Evolutionary conservation across 176 grass and related monocot genomes (phyloP).

Genomic region (Aegilops sharonensis): DNA sequence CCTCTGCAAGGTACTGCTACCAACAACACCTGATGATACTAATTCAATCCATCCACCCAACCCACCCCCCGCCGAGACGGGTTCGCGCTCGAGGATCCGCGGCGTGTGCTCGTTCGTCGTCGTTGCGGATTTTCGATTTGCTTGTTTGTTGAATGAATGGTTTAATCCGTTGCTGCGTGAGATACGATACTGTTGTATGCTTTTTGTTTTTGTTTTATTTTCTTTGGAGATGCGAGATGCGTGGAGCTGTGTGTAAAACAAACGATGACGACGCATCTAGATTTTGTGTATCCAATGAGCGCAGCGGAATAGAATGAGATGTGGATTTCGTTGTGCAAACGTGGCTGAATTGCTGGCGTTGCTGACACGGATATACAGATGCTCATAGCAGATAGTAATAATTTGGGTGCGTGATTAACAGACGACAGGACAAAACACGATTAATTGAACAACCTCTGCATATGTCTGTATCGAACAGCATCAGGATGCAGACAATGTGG

Average conservation of each 20-base stretch:
- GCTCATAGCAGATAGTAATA: not conserved
- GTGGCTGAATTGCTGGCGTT: not conserved
- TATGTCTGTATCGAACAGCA: not conserved
- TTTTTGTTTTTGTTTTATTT: not conserved
- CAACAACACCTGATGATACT: conserved; percentile 4
- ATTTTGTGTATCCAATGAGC: not conserved
- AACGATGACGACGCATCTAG: not conserved
- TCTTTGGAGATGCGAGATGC: not conserved
- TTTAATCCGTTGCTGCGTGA: not conserved
- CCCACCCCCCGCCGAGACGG: conserved; percentile 2
- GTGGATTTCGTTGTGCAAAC: not conserved
- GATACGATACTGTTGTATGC: not conserved
- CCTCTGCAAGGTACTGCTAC: conserved; percentile 86
- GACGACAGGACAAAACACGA: no score
- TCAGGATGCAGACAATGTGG: not conserved
- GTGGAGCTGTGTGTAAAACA: not conserved
- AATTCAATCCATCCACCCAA: no score
- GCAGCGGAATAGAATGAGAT: not conserved
- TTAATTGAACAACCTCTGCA: not conserved
- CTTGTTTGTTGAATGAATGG: not conserved
- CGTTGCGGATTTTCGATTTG: not conserved
- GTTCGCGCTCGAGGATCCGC: not conserved
- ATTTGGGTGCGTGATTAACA: not conserved
- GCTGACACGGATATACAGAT: not conserved
- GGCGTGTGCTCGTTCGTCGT: no score